Conservation (phyloP, 2,329 filamentous ascomycete genomes). For the Fusarium paranaense region DNA sequence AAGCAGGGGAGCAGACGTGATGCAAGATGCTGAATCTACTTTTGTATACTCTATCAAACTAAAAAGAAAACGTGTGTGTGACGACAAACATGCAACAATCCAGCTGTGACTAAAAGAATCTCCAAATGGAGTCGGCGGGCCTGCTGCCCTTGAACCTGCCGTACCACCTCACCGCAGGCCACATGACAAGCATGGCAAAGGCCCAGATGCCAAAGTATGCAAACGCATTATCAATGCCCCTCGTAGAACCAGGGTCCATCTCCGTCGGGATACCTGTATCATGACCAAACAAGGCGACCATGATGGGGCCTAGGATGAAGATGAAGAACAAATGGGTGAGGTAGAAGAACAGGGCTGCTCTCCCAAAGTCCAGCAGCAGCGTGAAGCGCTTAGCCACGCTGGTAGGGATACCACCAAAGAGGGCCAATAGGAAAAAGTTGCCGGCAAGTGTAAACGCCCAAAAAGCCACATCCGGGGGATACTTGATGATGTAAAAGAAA, state of each 20-base stretch:
- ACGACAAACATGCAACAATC: neutral
- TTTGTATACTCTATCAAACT: neutral
- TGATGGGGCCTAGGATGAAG: conserved; percentile 40
- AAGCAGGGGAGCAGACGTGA: neutral
- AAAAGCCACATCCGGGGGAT: conserved; percentile 60
- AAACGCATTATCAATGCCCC: conserved; percentile 53
- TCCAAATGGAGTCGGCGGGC: conserved; percentile 57
- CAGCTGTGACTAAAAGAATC: conserved; percentile 53
- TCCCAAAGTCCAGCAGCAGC: conserved; percentile 57
- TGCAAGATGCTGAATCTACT: neutral
- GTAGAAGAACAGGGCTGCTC: conserved; percentile 61
- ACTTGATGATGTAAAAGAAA: conserved; percentile 61
- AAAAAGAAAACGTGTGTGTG: neutral
- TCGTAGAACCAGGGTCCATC: conserved; percentile 38
- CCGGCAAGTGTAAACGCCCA: conserved; percentile 55
- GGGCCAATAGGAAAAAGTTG: conserved; percentile 54
- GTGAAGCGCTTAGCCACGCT: conserved; percentile 46
- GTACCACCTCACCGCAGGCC: conserved; percentile 57
- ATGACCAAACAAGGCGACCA: conserved; percentile 50
- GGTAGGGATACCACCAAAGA: conserved; percentile 51
- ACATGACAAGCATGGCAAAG: conserved; percentile 51
- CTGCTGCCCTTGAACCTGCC: conserved; percentile 56
- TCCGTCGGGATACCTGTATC: conserved; percentile 45
- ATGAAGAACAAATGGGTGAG: conserved; percentile 53
- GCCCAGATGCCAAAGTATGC: conserved; percentile 53